Conservation (phyloP, 495 filamentous ascomycete species). For the Aspergillus sparsus region DNA sequence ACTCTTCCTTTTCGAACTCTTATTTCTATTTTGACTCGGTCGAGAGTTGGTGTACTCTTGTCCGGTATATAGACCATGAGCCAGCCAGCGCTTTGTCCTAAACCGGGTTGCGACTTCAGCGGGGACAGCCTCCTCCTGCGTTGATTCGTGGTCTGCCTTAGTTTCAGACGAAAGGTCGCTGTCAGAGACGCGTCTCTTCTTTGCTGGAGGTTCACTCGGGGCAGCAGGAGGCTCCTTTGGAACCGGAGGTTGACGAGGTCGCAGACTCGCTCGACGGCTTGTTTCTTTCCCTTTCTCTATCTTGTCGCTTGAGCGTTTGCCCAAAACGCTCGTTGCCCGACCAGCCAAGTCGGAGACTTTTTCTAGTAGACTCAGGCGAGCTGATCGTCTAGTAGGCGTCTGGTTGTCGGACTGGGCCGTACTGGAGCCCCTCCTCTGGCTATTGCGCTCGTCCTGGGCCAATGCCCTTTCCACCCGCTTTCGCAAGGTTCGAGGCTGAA, state of each 20-base stretch:
- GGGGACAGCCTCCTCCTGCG: slow-evolving; percentile 38
- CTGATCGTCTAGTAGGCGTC: slow-evolving; percentile 22
- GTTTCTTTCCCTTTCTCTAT: slow-evolving; percentile 46
- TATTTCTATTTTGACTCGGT: slow-evolving; percentile 62
- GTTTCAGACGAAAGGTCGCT: slow-evolving; percentile 48
- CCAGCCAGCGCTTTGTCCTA: slow-evolving; percentile 68
- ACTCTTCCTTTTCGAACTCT: slow-evolving; percentile 49
- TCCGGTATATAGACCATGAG: slow-evolving; percentile 85
- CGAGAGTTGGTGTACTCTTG: slow-evolving; percentile 69
- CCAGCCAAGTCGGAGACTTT: slow-evolving; percentile 48
- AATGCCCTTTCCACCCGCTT: slow-evolving; percentile 50
- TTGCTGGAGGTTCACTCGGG: slow-evolving; percentile 37
- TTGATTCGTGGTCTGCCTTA: slow-evolving; percentile 36
- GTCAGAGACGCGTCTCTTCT: slow-evolving; percentile 53
- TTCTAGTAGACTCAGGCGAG: slow-evolving; percentile 44
- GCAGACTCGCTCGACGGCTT: slow-evolving; percentile 43
- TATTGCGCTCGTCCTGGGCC: slow-evolving; percentile 46
- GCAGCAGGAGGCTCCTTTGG: slow-evolving; percentile 36
- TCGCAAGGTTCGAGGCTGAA: slow-evolving; percentile 48
- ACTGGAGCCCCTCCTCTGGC: slow-evolving; percentile 16
- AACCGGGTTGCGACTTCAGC: slow-evolving; percentile 42
- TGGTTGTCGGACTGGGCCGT: slow-evolving; percentile 10
- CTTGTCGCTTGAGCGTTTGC: slow-evolving; percentile 54
- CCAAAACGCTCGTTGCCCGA: slow-evolving; percentile 49
- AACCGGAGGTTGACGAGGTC: slow-evolving; percentile 36